Percentiles rank a stretch among this genome's conserved stretches.
phyloP scores from a whole-genome alignment of 139 green algal species.

The Astrephomene gubernaculifera region DNA sequence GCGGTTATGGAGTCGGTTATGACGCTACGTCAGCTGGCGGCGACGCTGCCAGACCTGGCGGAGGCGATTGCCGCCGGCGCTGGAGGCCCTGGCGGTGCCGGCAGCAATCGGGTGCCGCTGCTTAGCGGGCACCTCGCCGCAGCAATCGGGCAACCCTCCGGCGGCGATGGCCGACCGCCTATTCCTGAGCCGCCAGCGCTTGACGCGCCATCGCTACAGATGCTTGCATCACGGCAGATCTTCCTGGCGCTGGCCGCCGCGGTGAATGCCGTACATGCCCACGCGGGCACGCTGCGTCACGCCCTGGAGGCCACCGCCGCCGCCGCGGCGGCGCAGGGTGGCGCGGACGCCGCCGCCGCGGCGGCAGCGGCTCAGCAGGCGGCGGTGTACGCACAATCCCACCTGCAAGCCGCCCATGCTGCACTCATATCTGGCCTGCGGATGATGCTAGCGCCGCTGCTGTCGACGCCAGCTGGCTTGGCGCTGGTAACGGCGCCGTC shows the following conservation, averaged over 20 bases:
- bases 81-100: background rate
- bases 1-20: constrained; percentile 4
- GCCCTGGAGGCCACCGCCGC: constrained; percentile 4
- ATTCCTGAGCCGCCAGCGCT: constrained; percentile 24
- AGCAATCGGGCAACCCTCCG: background rate
- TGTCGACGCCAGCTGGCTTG: constrained; percentile 3
- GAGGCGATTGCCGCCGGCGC: constrained; percentile 19
- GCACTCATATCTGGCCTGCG: constrained; percentile 10
- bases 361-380: constrained; percentile 24
- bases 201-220: constrained; percentile 10
- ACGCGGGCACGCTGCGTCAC: background rate
- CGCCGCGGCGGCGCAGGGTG: background rate
- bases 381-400: background rate
- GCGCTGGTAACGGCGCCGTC: constrained; percentile 9
- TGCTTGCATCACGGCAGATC: constrained; percentile 8
- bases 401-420: background rate
- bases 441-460: constrained; percentile 25
- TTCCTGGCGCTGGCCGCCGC: background rate
- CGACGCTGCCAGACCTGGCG: constrained; percentile 25
- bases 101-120: constrained; percentile 4
- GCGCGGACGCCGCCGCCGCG: background rate
- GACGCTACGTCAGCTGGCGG: background rate
- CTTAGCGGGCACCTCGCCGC: background rate
- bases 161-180: background rate
- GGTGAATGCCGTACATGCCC: background rate